A percentile compares a stretch with the other conserved stretches of the same genome.
These are phyloP conservation scores for Capsicum baccatum DNA, from an alignment of 257 asterid species.

Conservation along the genomic window DNA sequence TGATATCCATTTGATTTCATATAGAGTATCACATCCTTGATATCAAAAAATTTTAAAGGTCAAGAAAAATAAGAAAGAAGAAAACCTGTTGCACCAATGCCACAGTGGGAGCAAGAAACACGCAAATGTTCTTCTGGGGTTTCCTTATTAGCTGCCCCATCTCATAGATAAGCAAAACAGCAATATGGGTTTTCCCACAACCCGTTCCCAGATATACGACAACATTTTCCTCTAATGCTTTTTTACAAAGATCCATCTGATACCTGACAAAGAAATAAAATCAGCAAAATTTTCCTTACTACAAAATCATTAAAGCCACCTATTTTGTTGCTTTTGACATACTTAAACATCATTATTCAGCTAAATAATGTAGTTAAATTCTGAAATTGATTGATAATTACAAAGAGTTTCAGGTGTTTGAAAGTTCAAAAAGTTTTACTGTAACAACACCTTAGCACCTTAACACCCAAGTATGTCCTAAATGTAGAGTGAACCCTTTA, in stretches of 20 bases:
- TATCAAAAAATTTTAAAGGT: not conserved
- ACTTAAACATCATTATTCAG: constrained; percentile 13
- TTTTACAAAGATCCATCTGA: constrained; percentile 85
- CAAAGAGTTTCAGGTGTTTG: constrained; percentile 14
- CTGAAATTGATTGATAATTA: not conserved
- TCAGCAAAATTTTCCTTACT: not conserved
- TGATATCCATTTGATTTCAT: not conserved
- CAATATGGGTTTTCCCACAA: constrained; percentile 95
- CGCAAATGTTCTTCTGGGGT: constrained; percentile 82
- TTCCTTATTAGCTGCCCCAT: constrained; percentile 84
- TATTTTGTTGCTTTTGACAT: not conserved
- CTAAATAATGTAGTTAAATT: constrained; percentile 8
- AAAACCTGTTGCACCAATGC: constrained; percentile 94
- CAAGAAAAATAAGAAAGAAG: constrained; percentile 24
- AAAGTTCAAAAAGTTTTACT: not conserved
- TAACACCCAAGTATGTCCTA: no score
- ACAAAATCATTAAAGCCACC: not conserved
- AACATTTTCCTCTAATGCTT: constrained; percentile 84
- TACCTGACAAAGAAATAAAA: constrained; percentile 59
- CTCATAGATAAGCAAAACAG: constrained; percentile 85
- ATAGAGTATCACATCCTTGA: not conserved
- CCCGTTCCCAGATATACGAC: constrained; percentile 90
- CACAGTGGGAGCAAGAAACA: constrained; percentile 95
- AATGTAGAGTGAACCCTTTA: no score
- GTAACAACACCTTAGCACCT: constrained; percentile 2